Conservation (phyloP, 352 stramenopile species). For the Globisporangium irregulare region DNA sequence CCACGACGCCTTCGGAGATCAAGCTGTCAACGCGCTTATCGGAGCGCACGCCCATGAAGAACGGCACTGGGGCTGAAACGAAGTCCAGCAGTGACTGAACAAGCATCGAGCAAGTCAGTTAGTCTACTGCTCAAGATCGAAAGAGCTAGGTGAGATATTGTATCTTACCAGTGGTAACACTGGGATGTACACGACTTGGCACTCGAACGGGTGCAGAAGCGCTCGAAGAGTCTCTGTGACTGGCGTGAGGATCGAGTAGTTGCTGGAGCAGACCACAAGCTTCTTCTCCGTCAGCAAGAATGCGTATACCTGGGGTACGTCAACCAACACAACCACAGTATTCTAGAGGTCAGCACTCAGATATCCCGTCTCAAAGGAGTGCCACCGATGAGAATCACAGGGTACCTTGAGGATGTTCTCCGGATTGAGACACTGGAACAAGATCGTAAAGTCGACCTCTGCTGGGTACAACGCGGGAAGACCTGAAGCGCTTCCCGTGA, state of each 20-base stretch:
- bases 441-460: slow-evolving; percentile 67
- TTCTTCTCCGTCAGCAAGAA: slow-evolving; percentile 72
- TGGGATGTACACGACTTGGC: slow-evolving; percentile 74
- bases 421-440: slow-evolving; percentile 64
- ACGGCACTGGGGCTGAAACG: slow-evolving; percentile 66
- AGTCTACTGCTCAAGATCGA: background rate
- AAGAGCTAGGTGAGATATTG: background rate
- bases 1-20: slow-evolving; percentile 50
- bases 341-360: background rate
- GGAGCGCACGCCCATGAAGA: slow-evolving; percentile 71
- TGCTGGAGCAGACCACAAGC: slow-evolving; percentile 55
- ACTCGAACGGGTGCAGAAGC: slow-evolving; percentile 63
- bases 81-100: slow-evolving; percentile 62
- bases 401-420: slow-evolving; percentile 67
- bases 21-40: slow-evolving; percentile 37
- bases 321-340: background rate
- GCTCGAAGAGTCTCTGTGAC: slow-evolving; percentile 61
- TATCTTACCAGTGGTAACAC: slow-evolving; percentile 51
- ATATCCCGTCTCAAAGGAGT: background rate
- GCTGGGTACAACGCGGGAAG: slow-evolving; percentile 38
- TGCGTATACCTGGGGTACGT: slow-evolving; percentile 31
- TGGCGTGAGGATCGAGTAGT: slow-evolving; percentile 55
- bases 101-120: background rate
- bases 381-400: background rate
- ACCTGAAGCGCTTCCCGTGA: slow-evolving; percentile 26